Evolutionary conservation across 495 filamentous ascomycete species (phyloP).

Genomic region (Echria macrotheca): DNA sequence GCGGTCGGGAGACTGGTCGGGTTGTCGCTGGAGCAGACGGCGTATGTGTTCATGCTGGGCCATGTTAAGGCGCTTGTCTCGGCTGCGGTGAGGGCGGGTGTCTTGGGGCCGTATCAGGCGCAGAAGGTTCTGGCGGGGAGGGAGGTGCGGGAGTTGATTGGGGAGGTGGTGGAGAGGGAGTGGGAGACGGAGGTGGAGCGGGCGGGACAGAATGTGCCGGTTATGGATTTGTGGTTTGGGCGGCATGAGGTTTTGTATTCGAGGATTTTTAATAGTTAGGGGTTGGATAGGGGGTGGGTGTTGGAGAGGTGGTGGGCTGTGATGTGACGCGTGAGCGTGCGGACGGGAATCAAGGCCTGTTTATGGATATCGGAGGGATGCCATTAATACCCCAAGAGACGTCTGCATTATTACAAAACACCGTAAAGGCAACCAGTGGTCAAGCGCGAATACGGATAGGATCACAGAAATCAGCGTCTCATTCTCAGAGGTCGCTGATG

Average conservation of each 20-base stretch:
- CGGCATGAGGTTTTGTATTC: constrained; percentile 94
- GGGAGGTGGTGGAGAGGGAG: constrained; percentile 55
- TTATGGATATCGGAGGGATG: no score
- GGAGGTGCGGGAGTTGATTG: constrained; percentile 56
- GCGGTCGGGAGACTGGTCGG: constrained; percentile 60
- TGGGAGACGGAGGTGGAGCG: constrained; percentile 56
- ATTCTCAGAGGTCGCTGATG: constrained; percentile 1
- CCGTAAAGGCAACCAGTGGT: no score
- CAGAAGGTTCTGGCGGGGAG: constrained; percentile 69
- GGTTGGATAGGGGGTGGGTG: neutral
- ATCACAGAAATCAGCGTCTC: no score
- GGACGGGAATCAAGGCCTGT: no score
- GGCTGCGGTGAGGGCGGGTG: constrained; percentile 80
- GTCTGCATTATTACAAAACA: no score
- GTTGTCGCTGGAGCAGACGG: constrained; percentile 57
- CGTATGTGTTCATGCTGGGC: constrained; percentile 80
- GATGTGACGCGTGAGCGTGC: no score
- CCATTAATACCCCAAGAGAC: no score
- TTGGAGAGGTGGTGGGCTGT: no score
- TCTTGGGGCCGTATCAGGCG: constrained; percentile 90
- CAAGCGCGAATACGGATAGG: no score
- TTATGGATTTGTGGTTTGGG: constrained; percentile 90
- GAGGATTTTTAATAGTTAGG: constrained; percentile 79
- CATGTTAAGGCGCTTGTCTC: constrained; percentile 86
- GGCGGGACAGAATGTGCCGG: constrained; percentile 81